Evolutionary conservation across 805 yeast species (phyloP), one percentile per base, ranked within the genome.

Genomic region (Starmerella lactis-condensi): DNA sequence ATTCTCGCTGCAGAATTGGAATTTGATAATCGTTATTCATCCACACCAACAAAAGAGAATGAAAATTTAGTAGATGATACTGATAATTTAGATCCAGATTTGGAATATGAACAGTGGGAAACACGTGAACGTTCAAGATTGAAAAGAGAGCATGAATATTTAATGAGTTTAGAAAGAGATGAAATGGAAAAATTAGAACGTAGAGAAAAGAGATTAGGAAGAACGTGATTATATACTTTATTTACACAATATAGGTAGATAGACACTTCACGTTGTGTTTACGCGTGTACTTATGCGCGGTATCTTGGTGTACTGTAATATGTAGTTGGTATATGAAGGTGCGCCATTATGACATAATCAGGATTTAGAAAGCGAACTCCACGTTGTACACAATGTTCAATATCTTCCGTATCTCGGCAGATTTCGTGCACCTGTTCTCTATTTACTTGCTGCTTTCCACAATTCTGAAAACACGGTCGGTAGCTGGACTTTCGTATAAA

Each of bases 401-500:
- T 36, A 17, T 45, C 5, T 45, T 46, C 34, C 48, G 51, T 11
- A 18, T 46, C n/a, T 29, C 37, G 22, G 92, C 85, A 18, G 98
- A 89, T 49, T 47, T 79, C 33, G 69, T 89, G 28, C 98, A 89
- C 51, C 57, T 79, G 52, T 69, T 75, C 12, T 72, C 91, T 44
- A 77, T 79, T 30, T 58, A 77, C 36, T 66, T 89, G 33, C 62
- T 89, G 40, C 58, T 85, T 30, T 72, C 69, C 33, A 68, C 81
- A 24, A 79, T 89, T 43, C 64, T 60, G 31, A 48, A 57, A 5
- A 65, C 75, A 33, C 61, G 60, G 37, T 72, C 91, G 5, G 71
- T 76, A 28, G 67, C 70, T 19, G 98, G 98, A 26, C 66, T 89
- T 29, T 82, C 95, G 1, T 58, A 78, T 49, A 85, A 85, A 57